phyloP scores from a whole-genome alignment of 2,329 filamentous ascomycete genomes.

The Metarhizium robertsii region DNA sequence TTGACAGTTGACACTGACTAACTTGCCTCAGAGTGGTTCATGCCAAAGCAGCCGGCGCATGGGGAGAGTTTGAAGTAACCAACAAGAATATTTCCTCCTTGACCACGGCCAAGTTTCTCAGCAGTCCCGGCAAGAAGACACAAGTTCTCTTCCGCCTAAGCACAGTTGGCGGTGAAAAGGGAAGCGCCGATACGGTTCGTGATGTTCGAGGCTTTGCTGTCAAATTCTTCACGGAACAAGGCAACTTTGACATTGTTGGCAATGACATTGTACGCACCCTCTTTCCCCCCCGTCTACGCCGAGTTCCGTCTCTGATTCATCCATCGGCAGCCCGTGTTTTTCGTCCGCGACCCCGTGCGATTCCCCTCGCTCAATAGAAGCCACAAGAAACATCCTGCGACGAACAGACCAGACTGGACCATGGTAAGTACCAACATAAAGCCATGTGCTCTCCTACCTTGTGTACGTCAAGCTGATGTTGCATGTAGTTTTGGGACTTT shows the following conservation, averaged over 20 bases:
- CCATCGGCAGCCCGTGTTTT: too few relatives aligned
- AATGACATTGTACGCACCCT: slow-evolving; percentile 46
- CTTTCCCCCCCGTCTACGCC: too few relatives aligned
- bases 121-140: neutral
- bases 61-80: too few relatives aligned
- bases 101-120: neutral
- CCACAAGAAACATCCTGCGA: too few relatives aligned
- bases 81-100: too few relatives aligned
- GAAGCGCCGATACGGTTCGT: slow-evolving; percentile 55
- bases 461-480: neutral
- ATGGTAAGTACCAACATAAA: too few relatives aligned
- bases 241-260: slow-evolving; percentile 54
- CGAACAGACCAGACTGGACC: too few relatives aligned
- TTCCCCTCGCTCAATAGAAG: too few relatives aligned
- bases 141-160: slow-evolving; percentile 31
- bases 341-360: neutral
- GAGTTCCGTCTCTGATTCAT: slow-evolving; percentile 9
- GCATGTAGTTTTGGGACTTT: slow-evolving; percentile 10
- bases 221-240: slow-evolving; percentile 54
- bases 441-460: slow-evolving; percentile 15
- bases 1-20: too few relatives aligned
- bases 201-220: slow-evolving; percentile 60
- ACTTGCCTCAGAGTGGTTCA: too few relatives aligned
- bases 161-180: slow-evolving; percentile 58
- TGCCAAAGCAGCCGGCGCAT: too few relatives aligned